Base-by-base conservation (phyloP, 345 rosid species). In the Melaleuca quinquenervia region DNA sequence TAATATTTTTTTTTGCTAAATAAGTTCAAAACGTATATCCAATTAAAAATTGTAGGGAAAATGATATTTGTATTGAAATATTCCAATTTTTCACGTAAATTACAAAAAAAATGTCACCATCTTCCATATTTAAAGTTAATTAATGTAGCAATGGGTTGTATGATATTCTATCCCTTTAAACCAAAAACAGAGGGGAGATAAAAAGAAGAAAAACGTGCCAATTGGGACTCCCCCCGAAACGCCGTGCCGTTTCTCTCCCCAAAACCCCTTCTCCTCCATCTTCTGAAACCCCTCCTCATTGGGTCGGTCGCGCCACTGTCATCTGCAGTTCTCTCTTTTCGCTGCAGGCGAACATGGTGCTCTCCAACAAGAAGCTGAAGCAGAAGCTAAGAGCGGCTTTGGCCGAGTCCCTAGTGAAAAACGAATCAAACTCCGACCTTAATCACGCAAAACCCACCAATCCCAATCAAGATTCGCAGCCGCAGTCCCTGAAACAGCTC, bases 361-460 rank as follows among this genome's bases (percentile, higher is more conserved):
- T 95, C 49, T 97, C 98, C 52, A 97, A 97, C 91, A 96, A 94
- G 92, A 97, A 97, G 92, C 94, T 97, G 54, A 97, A 97, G 92
- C 94, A 95, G 91, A 94, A 90, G 90, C 89, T 94, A n/a, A 90
- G 96, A 58, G 89, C 87, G 80, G 93, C 90, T 36, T 87, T 92
- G 58, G 91, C 91, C 5, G 88, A 93, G 83, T 86, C 91, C 48
- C 70, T 93, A 49, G 70, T 91, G 27, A 50, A 16, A 21, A 52
- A 76, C 3, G 88, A 76, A 44, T 55, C 88, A 3, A 89, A 64
- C 51, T 49, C 91, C 24, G 86, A 82, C 52, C 74, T 83, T 14
- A 62, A 54, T 50, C 27, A 32, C 53, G 58, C 85, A 29, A 16
- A 85, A 45, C 7, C 50, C 78, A 20, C 13, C 62, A 18, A 74